These are phyloP conservation scores for Nemania serpens DNA, from an alignment of 2,329 filamentous ascomycete species.

Conservation along the genomic window DNA sequence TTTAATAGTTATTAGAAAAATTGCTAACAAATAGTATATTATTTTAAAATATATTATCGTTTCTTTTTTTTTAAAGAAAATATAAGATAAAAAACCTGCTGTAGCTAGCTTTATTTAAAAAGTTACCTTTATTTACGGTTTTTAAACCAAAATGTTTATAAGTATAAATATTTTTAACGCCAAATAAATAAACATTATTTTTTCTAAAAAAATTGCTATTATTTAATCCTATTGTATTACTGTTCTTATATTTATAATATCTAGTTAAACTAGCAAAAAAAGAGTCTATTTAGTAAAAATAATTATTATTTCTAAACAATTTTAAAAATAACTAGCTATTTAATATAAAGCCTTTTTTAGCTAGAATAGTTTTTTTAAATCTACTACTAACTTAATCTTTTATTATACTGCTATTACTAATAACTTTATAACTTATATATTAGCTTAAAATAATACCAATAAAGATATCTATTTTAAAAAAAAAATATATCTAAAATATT, in stretches of 20 bases:
- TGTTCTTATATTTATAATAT: neutral
- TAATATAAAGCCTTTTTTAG: neutral
- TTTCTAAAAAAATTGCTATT: neutral
- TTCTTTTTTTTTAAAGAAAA: slow-evolving; percentile 3
- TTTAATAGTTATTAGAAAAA: neutral
- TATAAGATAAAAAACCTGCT: neutral
- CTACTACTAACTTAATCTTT: neutral
- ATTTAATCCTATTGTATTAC: slow-evolving; percentile 11
- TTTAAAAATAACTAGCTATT: neutral
- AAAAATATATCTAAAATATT: neutral
- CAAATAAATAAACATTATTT: slow-evolving; percentile 3
- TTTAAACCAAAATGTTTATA: too few species aligned
- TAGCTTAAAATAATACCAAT: slow-evolving; percentile 4
- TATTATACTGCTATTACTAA: neutral
- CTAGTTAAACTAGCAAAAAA: neutral
- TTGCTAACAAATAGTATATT: neutral
- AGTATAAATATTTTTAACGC: too few species aligned
- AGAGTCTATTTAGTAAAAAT: too few species aligned
- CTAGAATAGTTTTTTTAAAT: neutral
- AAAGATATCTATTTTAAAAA: neutral
- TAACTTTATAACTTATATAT: neutral
- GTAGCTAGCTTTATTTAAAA: neutral
- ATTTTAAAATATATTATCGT: neutral
- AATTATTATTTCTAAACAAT: neutral
- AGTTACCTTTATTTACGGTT: neutral